Evolutionary conservation across 257 asterid species (phyloP), one percentile per base, ranked within the genome.

Genomic region (Solanum appendiculatum): DNA sequence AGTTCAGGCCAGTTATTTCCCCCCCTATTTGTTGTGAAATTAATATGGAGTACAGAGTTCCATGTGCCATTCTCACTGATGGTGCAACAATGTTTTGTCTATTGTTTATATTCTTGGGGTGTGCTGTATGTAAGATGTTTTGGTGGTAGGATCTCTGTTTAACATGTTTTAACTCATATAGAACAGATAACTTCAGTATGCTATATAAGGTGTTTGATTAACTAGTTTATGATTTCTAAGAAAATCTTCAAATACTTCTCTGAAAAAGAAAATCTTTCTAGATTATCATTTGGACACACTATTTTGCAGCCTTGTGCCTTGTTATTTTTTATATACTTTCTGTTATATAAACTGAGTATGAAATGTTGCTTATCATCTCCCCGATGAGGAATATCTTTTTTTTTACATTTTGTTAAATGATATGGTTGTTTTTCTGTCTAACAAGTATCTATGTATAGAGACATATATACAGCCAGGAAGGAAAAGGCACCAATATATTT

Each of bases 401-500:
- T 15, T 20, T 46, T 31, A 48, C 85, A 81, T 46, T 33, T 46
- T 0, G 20, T 48, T 18, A 31, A 48, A 48, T 0, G 34, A 86
- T 42, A 86, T 81, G 70, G 48, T 84, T 78, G 10, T 27, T 14
- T 7, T 34, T 39, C 73, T 68, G 86, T 25, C 89, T 88, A 85
- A 90, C 40, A 39, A 51, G 73, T 86, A 84, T 60, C 66, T 84
- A 68, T 77, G 68, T 85, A 36, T 98, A 96, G 98, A 94, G 98
- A 89, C 98, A 94, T 89, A 90, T 95, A 86, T 97, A 97, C 86
- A 90, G 92, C 86, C 94, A 89, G 89, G 93, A 91, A 83, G 95
- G 97, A 54, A 95, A 91, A 89, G 91, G 85, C 82, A 89, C 92
- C 20, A 89, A 92, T 68, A 89, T 97, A 89, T 97, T 97, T 90